A percentile compares a stretch with the other conserved stretches of the same genome.
Conservation (phyloP, 108 stramenopile genomes). For the Epipyxis sp. region DNA sequence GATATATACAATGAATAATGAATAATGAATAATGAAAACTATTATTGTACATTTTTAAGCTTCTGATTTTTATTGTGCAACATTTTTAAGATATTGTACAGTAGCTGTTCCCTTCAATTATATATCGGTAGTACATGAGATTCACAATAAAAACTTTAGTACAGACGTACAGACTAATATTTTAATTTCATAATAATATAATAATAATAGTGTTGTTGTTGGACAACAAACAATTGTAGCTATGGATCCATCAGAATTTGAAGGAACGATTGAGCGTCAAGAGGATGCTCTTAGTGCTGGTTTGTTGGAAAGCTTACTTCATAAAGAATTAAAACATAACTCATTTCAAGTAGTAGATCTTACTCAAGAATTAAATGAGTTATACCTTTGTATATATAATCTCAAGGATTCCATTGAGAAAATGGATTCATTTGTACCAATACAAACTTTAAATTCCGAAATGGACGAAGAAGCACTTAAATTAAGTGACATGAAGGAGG, state of each 20-base stretch:
- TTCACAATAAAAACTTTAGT: no score
- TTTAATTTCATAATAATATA: no score
- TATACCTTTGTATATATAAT: constrained; percentile 1
- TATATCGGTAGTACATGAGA: no score
- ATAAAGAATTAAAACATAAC: neutral
- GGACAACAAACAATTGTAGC: no score
- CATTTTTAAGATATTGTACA: no score
- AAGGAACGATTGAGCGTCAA: neutral
- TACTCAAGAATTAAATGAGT: neutral
- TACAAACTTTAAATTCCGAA: neutral
- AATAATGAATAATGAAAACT: no score
- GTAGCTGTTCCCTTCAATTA: no score
- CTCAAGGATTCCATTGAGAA: neutral
- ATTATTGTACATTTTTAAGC: no score
- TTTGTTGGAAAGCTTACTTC: neutral
- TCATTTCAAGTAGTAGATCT: neutral
- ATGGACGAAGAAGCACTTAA: neutral
- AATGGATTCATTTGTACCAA: neutral
- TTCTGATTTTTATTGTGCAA: no score
- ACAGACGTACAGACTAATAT: no score
- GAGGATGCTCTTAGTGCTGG: neutral
- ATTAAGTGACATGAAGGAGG: neutral
- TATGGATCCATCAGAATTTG: constrained; percentile 29
- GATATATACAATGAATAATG: no score
- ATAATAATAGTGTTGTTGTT: no score